These are phyloP conservation scores for Ephemerocybe angulata DNA, from an alignment of 768 basidiomycete species.

Conservation along the genomic window DNA sequence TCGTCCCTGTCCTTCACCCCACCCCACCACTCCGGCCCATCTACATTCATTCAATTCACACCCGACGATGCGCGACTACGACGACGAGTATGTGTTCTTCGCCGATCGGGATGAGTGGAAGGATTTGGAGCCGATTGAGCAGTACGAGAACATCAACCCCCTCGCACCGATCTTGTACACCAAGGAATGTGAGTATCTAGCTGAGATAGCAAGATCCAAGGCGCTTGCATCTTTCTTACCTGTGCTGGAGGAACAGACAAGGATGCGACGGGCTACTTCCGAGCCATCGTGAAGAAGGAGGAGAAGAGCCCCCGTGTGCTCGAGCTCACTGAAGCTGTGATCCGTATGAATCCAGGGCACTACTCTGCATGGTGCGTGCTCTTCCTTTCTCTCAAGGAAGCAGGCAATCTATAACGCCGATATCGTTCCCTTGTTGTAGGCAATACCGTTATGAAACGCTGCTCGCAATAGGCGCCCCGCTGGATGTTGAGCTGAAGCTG, in stretches of 20 bases:
- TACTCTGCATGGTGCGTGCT: slow-evolving; percentile 87
- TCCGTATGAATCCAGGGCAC: slow-evolving; percentile 91
- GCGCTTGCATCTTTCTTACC: slow-evolving; percentile 4
- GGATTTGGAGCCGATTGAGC: slow-evolving; percentile 75
- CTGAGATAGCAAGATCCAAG: no score
- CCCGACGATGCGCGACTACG: no score
- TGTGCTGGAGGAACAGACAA: slow-evolving; percentile 55
- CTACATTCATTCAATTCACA: no score
- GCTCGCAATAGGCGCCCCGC: slow-evolving; percentile 56
- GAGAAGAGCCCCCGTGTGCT: slow-evolving; percentile 83
- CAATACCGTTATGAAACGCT: slow-evolving; percentile 93
- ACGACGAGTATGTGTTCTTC: no score
- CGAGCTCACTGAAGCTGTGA: slow-evolving; percentile 83
- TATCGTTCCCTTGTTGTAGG: slow-evolving; percentile 42
- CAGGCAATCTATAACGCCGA: no score
- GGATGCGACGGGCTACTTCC: slow-evolving; percentile 90
- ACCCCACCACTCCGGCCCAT: no score
- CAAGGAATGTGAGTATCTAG: slow-evolving; percentile 81
- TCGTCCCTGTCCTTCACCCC: no score
- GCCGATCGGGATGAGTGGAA: slow-evolving; percentile 69
- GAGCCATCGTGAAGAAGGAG: slow-evolving; percentile 70
- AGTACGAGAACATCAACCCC: slow-evolving; percentile 74
- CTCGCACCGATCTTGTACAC: slow-evolving; percentile 93
- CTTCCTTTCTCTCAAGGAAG: no score
- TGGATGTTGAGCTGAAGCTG: slow-evolving; percentile 74